Evolutionary conservation across 2,329 filamentous ascomycete genomes (phyloP).

Genomic region (Teratosphaeria pseudoeucalypti): DNA sequence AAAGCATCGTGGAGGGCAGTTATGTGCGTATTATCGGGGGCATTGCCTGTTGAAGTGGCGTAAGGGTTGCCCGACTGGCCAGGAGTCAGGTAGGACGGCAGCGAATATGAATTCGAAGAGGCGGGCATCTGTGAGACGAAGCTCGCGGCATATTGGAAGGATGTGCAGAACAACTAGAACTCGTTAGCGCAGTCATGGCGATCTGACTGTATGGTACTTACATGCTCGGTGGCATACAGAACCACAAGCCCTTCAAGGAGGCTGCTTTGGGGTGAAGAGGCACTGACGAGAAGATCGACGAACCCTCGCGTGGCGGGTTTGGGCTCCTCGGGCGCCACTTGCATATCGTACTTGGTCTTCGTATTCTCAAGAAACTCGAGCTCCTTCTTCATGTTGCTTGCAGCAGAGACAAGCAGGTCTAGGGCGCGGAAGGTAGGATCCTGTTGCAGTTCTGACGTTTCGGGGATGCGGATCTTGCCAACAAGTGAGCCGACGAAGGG

Average conservation of each 20-base stretch:
- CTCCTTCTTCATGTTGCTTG: constrained; percentile 58
- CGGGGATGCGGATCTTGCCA: constrained; percentile 48
- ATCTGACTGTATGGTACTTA: constrained; percentile 18
- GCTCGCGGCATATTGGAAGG: constrained; percentile 39
- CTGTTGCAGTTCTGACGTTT: constrained; percentile 32
- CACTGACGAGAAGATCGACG: constrained; percentile 50
- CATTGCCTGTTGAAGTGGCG: constrained; percentile 13
- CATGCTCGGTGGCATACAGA: constrained; percentile 67
- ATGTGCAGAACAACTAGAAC: constrained; percentile 31
- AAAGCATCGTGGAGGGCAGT: constrained; percentile 40
- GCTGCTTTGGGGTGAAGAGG: constrained; percentile 39
- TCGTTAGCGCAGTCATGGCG: constrained; percentile 13
- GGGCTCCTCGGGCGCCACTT: constrained; percentile 35
- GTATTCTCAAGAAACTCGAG: constrained; percentile 58
- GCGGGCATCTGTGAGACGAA: constrained; percentile 26
- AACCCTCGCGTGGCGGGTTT: constrained; percentile 43
- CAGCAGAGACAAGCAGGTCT: constrained; percentile 52
- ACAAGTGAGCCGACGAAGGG: constrained; percentile 56
- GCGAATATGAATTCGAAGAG: constrained; percentile 16
- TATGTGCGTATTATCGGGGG: constrained; percentile 33
- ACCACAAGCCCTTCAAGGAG: constrained; percentile 60
- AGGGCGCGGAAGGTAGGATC: constrained; percentile 47
- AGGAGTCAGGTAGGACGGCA: constrained; percentile 22
- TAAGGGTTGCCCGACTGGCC: constrained; percentile 3
- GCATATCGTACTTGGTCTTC: constrained; percentile 49